Base-by-base conservation (phyloP, 148 eudicot species). In the Rhododendron ovatum region DNA sequence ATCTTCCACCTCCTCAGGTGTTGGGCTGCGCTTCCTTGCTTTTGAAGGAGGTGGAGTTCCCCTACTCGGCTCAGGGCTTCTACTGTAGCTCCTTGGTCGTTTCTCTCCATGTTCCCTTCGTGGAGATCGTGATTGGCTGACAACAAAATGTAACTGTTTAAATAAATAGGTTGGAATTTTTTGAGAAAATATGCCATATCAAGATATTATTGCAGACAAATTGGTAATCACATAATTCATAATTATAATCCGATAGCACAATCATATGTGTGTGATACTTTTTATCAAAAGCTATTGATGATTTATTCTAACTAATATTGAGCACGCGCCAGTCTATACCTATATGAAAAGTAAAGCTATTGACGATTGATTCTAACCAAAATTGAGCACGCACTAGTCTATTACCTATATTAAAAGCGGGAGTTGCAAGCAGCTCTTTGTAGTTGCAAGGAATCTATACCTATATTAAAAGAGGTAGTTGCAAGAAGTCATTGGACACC, bases 101-200 rank as follows among this genome's bases (percentile, higher is more conserved):
- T 93, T 90, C 69, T 91, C 93, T 41, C 63, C 92, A 82, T 85
- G 88, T 50, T 91, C 98, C 78, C 92, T 92, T 86, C 85, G 90
- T 20, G 90, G 89, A 41, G 98, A 91, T 77, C 96, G 90, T 45
- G 98, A 96, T 79, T 90, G 98, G 88, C 98, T 96, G 94, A 87
- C 85, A 39, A 78, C 33, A 85, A 37, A 63, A 69, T 5, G 5
- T 7, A 76, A 11, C 15, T 2, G 2, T 12, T 33, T 15, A 37
- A 37, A 37, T 35, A 7, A 28, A 18, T n/a, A 51, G 43, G 24
- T 15, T 28, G 0, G 20, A 37, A 47, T 6, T n/a, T 41, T 18
- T 8, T 5, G 14, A 8, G 2, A 48, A 18, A 10, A 55, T 3
- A 45, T 24, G 55, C 71, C 28, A 65, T 9, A 26, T 53, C 18